Evolutionary conservation across 768 basidiomycete species (phyloP), one percentile per base, ranked within the genome.

Genomic region (Favolaschia claudopus): DNA sequence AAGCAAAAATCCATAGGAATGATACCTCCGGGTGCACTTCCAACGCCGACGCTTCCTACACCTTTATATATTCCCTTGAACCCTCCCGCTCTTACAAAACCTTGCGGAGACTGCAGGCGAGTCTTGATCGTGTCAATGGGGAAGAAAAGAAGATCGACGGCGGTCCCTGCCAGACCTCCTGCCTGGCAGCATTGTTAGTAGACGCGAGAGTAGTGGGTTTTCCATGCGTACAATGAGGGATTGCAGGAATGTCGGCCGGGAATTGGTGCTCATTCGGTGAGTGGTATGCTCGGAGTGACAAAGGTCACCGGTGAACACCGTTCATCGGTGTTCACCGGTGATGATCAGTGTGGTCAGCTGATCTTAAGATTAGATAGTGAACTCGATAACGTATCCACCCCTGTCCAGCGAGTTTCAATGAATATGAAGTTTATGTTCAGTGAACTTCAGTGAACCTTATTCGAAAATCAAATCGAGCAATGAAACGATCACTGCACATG

Each of bases 91-190:
- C 79, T 77, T 40, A 85, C 71, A 72, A 99, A 98, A 17, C 96
- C 97, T 68, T 92, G 88, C 3, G 87, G 72, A 7, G 95, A 91
- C 68, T 99, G 96, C 31, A 97, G 82, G 44, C 96, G 89, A 34
- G 97, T 99, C 77, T 99, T 99, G 71, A 99, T 76, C 1, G 96
- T 97, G 77, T 99, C 96, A 55, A 99, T 87, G 2, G 96, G 96
- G 73, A 95, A 99, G 79, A 99, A 96, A 20, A 97, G 83, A 40
- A 98, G 83, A 76, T 99, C 96, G 17, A 98, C 96, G 2, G 94
- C 83, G 8, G 93, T 91, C 25, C 96, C 96, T 29, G 97, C 94
- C n/a, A 89, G 72, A 20, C 91, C n/a, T n/a, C n/a, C n/a, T n/a
- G n/a, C n/a, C n/a, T n/a, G n/a, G n/a, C n/a, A n/a, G n/a, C n/a